These are phyloP conservation scores for Knoxia roxburghii DNA, from an alignment of 257 asterid genomes.

Conservation along the genomic window DNA sequence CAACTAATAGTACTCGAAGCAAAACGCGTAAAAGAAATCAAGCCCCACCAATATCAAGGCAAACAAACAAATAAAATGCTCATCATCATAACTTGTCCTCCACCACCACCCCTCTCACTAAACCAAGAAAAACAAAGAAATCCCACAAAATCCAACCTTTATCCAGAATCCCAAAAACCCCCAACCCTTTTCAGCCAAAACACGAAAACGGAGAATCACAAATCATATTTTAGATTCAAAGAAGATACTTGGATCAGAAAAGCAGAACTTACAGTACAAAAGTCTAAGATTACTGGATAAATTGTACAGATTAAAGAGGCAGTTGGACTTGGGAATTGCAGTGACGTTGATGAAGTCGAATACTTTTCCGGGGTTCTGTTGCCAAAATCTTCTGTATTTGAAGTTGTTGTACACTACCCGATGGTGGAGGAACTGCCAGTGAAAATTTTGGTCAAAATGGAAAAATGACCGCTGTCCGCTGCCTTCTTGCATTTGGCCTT, in stretches of 20 bases:
- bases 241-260: constrained; percentile 7
- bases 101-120: too few relatives aligned
- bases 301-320: background rate
- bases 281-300: constrained; percentile 6
- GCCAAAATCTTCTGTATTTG: background rate
- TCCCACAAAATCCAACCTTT: background rate
- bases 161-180: background rate
- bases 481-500: background rate
- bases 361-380: background rate
- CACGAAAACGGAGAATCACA: background rate
- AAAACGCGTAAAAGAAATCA: background rate
- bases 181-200: background rate
- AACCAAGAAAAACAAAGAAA: background rate
- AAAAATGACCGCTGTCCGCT: background rate
- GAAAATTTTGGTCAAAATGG: constrained; percentile 8
- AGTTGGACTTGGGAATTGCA: background rate
- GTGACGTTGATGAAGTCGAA: constrained; percentile 12
- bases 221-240: constrained; percentile 4
- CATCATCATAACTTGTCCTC: background rate
- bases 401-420: background rate
- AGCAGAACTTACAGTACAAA: constrained; percentile 6
- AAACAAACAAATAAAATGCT: background rate
- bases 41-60: constrained; percentile 1
- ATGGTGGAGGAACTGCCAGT: background rate
- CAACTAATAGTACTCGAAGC: background rate